Base-by-base conservation (phyloP, 108 stramenopile species). In the Pseudonitzschia multistriata region DNA sequence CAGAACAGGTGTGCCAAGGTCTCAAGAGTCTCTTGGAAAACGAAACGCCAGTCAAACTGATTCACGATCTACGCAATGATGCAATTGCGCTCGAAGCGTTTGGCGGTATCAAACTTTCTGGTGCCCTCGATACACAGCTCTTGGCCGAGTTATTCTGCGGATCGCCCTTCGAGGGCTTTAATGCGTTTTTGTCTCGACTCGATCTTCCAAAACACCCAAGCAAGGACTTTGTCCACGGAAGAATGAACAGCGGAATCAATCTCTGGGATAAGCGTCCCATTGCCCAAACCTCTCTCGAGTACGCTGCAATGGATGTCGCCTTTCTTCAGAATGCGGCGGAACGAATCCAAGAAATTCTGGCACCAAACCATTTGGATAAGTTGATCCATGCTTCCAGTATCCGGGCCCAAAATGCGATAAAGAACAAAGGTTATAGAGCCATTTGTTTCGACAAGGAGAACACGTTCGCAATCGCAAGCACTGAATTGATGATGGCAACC, bases 31-130 rank as follows among this genome's bases (percentile, higher is more conserved):
- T 72, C 19, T 36, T 72, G 48, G 21, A 0, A 5, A 35, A 25
- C 28, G 27, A 54, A 49, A 22, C 31, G 3, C 61, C 52, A 4
- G 49, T 65, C 25, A 72, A 72, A n/a, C 31, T 72, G 31, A 39
- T 72, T 7, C 72, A 72, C 50, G 63, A 72, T 54, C 49, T 72
- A 6, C 72, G 52, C 49, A 7, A 36, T n/a, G 52, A 72, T 0
- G 72, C 63, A 6, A 17, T 37, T 27, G 72, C 72, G 37, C 28
- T 61, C 1, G 19, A 37, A 24, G 31, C 27, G 30, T 37, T 36
- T 14, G 35, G 35, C 5, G 31, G 25, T 50, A 35, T 40, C n/a
- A 17, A 37, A 10, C 50, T 53, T 14, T 8, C 34, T 14, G 0
- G n/a, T 36, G 42, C 31, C 33, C 22, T 71, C 3, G 68, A 70